Evolutionary conservation across 805 yeast genomes (phyloP).

Genomic region (Candida bentonensis): DNA sequence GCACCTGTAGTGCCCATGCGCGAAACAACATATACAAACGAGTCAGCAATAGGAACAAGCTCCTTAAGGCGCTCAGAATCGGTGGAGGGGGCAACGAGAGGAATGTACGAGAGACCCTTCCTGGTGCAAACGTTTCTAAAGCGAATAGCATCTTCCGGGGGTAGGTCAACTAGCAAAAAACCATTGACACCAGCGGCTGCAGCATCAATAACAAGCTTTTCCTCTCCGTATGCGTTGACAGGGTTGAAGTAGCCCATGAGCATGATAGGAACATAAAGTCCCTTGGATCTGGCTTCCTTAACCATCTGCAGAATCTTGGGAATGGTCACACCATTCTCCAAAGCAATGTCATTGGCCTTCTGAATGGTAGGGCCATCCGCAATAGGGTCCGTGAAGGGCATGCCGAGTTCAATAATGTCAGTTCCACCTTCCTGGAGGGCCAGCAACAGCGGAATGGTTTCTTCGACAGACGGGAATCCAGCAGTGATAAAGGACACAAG

Average conservation of each 20-base stretch:
- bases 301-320: conserved; percentile 57
- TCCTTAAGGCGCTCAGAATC: conserved; percentile 74
- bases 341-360: conserved; percentile 61
- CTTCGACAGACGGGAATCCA: conserved; percentile 80
- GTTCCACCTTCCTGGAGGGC: conserved; percentile 94
- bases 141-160: conserved; percentile 93
- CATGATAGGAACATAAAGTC: conserved; percentile 78
- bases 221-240: conserved; percentile 78
- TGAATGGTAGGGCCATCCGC: conserved; percentile 99
- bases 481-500: conserved; percentile 88
- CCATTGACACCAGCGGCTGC: conserved; percentile 88
- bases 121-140: conserved; percentile 61
- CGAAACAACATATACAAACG: conserved; percentile 91
- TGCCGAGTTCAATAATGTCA: conserved; percentile 85
- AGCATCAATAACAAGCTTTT: conserved; percentile 63
- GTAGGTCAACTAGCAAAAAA: conserved; percentile 85
- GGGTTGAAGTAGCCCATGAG: conserved; percentile 99
- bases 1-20: conserved; percentile 98
- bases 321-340: conserved; percentile 71
- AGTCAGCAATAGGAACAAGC: conserved; percentile 77
- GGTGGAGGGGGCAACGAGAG: conserved; percentile 94
- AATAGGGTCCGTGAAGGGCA: conserved; percentile 96
- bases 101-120: conserved; percentile 70
- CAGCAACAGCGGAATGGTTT: conserved; percentile 71
- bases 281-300: conserved; percentile 58